A percentile compares a stretch with the other conserved stretches of the same genome.
Conservation (phyloP, 768 basidiomycete genomes). For the Favolaschia claudopus region DNA sequence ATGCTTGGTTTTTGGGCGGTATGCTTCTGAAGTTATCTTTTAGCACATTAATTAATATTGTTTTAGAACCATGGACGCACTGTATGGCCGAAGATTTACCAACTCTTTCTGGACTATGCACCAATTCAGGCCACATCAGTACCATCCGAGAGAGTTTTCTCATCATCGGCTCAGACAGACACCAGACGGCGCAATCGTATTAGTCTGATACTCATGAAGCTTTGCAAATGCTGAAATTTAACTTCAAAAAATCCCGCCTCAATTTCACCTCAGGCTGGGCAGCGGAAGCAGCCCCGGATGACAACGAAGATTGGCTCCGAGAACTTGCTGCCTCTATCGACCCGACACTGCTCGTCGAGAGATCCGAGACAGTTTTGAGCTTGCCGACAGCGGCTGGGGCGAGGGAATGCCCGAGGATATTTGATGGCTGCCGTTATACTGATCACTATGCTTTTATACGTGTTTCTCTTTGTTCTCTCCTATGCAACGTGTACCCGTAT, state of each 20-base stretch:
- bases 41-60: too few relatives aligned
- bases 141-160: neutral
- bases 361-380: too few relatives aligned
- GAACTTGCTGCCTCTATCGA: too few relatives aligned
- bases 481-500: too few relatives aligned
- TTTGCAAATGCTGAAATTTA: conserved; percentile 1
- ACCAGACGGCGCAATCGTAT: neutral
- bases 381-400: too few relatives aligned
- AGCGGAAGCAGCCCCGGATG: neutral
- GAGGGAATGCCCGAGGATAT: too few relatives aligned
- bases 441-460: too few relatives aligned
- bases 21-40: too few relatives aligned
- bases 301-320: conserved; percentile 2
- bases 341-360: too few relatives aligned
- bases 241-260: neutral
- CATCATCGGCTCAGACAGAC: neutral
- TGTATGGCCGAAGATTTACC: neutral
- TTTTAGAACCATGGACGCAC: neutral
- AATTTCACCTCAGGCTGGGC: conserved; percentile 2
- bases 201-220: neutral
- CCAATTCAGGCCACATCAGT: conserved; percentile 4
- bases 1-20: conserved; percentile 4
- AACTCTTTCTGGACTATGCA: neutral
- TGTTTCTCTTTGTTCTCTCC: too few relatives aligned
- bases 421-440: too few relatives aligned